These are phyloP conservation scores for Ustilago xerochloae DNA, from an alignment of 1,284 basidiomycete species.

Conservation along the genomic window DNA sequence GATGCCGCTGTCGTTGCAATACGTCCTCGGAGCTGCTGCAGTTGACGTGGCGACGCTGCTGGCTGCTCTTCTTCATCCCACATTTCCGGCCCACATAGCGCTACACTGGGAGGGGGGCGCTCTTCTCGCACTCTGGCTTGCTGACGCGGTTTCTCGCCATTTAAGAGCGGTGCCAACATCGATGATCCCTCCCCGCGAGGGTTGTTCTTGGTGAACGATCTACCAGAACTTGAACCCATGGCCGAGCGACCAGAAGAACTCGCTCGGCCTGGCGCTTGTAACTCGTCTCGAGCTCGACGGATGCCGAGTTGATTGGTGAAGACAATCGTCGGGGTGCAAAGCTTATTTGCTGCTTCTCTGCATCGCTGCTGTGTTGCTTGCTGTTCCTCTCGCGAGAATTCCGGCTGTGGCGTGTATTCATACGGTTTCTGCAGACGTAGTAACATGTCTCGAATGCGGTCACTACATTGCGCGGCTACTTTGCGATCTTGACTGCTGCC, in stretches of 20 bases:
- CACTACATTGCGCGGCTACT: constrained; percentile 8
- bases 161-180: constrained; percentile 29
- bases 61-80: constrained; percentile 21
- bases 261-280: constrained; percentile 5
- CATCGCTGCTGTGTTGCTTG: constrained; percentile 2
- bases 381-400: constrained; percentile 5
- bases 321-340: constrained; percentile 38
- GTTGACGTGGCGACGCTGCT: constrained; percentile 7
- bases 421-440: constrained; percentile 36
- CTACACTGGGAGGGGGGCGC: constrained; percentile 33
- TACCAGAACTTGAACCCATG: neutral
- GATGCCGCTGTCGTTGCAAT: neutral
- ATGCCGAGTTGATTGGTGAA: constrained; percentile 47
- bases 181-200: constrained; percentile 17
- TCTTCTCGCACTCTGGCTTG: constrained; percentile 24
- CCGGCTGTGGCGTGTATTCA: constrained; percentile 12
- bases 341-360: constrained; percentile 11
- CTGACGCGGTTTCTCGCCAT: constrained; percentile 23
- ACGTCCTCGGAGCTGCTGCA: constrained; percentile 10
- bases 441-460: constrained; percentile 28
- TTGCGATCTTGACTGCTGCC: constrained; percentile 33
- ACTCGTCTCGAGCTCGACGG: constrained; percentile 14
- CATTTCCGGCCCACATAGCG: constrained; percentile 38
- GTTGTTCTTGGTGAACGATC: constrained; percentile 1
- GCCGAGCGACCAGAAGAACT: constrained; percentile 10